Evolutionary conservation across 148 eudicot genomes (phyloP).

Genomic region (Polygonum maritimum): DNA sequence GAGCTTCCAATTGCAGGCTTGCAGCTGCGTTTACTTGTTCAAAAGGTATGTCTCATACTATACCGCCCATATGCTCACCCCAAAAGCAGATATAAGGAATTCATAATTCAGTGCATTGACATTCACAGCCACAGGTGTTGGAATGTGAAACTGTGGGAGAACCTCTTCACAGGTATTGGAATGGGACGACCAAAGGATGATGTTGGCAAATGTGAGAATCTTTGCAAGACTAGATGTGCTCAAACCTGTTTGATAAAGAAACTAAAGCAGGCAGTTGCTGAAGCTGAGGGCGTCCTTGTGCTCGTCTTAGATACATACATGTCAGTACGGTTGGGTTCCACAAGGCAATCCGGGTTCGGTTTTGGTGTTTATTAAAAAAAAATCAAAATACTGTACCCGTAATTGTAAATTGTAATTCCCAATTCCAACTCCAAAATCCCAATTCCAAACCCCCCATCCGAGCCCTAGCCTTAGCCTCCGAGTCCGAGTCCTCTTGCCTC

Average conservation of each 20-base stretch:
- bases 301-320: slow-evolving; percentile 42
- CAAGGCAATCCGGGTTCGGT: too few relatives aligned
- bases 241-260: slow-evolving; percentile 52
- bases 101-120: background rate
- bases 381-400: too few relatives aligned
- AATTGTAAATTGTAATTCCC: too few relatives aligned
- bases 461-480: too few relatives aligned
- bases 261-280: slow-evolving; percentile 57
- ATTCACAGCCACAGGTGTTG: slow-evolving; percentile 72
- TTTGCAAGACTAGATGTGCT: slow-evolving; percentile 58
- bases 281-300: slow-evolving; percentile 79
- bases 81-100: background rate
- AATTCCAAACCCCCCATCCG: too few relatives aligned
- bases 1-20: slow-evolving; percentile 44
- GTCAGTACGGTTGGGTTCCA: too few relatives aligned
- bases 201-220: slow-evolving; percentile 47
- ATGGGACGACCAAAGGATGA: slow-evolving; percentile 41
- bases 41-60: slow-evolving; percentile 43
- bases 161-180: slow-evolving; percentile 48
- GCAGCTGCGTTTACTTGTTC: slow-evolving; percentile 37
- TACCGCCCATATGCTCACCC: background rate
- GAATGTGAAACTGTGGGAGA: slow-evolving; percentile 62
- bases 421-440: too few relatives aligned
- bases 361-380: too few relatives aligned
- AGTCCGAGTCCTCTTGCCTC: too few relatives aligned